Conservation (phyloP, 1,284 basidiomycete genomes). For the Fomitopsis betulina region DNA sequence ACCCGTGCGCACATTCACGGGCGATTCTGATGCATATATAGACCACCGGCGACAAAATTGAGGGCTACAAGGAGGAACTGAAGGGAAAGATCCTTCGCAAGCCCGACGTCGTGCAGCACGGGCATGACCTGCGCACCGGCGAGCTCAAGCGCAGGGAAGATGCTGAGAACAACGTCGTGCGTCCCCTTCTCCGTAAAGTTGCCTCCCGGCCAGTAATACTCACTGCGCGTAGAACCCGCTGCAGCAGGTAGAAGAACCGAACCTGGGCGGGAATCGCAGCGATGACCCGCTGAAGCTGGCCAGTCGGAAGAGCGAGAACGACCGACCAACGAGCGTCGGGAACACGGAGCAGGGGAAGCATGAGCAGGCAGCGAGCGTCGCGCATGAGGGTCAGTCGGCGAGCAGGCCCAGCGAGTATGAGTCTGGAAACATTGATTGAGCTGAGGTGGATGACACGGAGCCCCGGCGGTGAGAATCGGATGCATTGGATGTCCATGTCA, state of each 20-base stretch:
- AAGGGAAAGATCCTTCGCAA: constrained; percentile 46
- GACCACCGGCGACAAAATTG: constrained; percentile 43
- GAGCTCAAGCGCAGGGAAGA: constrained; percentile 41
- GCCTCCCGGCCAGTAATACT: neutral
- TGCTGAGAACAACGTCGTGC: constrained; percentile 22
- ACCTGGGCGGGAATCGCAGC: neutral
- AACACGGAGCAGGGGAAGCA: constrained; percentile 16
- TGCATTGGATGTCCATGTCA: too few relatives aligned
- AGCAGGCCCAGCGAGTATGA: constrained; percentile 11
- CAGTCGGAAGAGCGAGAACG: constrained; percentile 7
- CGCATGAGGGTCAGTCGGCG: constrained; percentile 22
- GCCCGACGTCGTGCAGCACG: constrained; percentile 41
- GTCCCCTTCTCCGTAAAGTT: neutral
- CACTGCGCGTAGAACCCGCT: constrained; percentile 6
- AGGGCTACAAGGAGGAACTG: constrained; percentile 46
- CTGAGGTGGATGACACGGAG: too few relatives aligned
- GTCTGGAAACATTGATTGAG: constrained; percentile 1
- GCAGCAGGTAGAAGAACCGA: neutral
- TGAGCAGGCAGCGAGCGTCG: constrained; percentile 25
- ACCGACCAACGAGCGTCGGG: constrained; percentile 10
- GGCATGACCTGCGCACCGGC: constrained; percentile 43
- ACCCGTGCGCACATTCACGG: neutral
- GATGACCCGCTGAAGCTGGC: constrained; percentile 2
- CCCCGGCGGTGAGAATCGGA: too few relatives aligned
- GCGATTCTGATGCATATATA: constrained; percentile 16